Evolutionary conservation across 306 rosid genomes (phyloP), one percentile per base, ranked within the genome.

Genomic region (Trifolium subterraneum): DNA sequence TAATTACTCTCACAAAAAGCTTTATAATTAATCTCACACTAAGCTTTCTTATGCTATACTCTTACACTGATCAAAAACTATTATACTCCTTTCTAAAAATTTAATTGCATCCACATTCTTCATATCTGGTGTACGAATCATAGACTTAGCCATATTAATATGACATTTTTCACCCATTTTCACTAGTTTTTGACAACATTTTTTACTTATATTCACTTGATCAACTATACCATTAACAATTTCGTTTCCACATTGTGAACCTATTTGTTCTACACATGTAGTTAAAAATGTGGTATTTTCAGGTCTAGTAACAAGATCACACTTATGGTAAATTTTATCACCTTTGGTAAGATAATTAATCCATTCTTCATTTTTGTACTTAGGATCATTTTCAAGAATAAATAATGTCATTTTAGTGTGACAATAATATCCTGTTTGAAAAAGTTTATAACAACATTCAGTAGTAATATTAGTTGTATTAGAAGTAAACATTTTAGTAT

Each of bases 121-220:
- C 68, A 80, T 18, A 13, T 69, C 56, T 0, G 66, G 50, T 2
- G 18, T 51, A 25, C 84, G 80, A 68, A 74, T 44, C 33, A 74
- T 58, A 29, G 59, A 52, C 27, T 80, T 74, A 0, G 19, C 55
- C 31, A 80, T 16, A 61, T 23, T 29, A 7, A 0, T 3, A 80
- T 69, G 61, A n/a, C 84, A 80, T 11, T 14, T 7, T 31, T 51
- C 0, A 42, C 83, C 78, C 36, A 39, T 50, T 15, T 18, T 22
- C 66, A 62, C 73, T 52, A 80, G 54, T 1, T 62, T 69, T 42
- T 3, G 36, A 69, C 80, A 74, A 18, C 77, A 74, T 4, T 29
- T 2, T 15, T 69, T n/a, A 22, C 14, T 4, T 27, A 61, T 2
- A 2, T 0, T 4, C 18, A n/a, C 31, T 27, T 15, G 16, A 20